Conservation (phyloP, 2,329 filamentous ascomycete species). For the Triangularia verruculosa region DNA sequence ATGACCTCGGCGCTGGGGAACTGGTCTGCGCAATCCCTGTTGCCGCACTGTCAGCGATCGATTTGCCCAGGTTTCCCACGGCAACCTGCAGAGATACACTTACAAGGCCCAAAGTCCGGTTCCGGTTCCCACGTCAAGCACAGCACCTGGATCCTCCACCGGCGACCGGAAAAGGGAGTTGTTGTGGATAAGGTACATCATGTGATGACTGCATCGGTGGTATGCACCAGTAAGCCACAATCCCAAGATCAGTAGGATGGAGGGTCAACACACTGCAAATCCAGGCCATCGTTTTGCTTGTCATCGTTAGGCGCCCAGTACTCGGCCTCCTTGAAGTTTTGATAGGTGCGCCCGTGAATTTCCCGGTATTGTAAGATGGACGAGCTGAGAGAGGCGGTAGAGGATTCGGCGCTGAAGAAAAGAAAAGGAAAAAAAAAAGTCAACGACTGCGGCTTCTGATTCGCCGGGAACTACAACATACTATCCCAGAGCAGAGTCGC, state of each 20-base stretch:
- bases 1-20: slow-evolving; percentile 35
- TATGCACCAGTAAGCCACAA: background rate
- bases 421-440: too few relatives aligned
- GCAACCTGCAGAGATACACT: slow-evolving; percentile 1
- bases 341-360: slow-evolving; percentile 19
- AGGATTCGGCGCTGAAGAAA: background rate
- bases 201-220: slow-evolving; percentile 18
- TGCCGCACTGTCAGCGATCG: background rate
- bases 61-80: background rate
- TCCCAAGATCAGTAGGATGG: background rate
- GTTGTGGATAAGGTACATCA: slow-evolving; percentile 13
- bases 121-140: slow-evolving; percentile 25
- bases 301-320: slow-evolving; percentile 19
- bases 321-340: slow-evolving; percentile 14
- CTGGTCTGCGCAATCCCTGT: slow-evolving; percentile 42
- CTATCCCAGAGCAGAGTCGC: slow-evolving; percentile 6
- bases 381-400: slow-evolving; percentile 5
- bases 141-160: slow-evolving; percentile 13
- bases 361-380: slow-evolving; percentile 20
- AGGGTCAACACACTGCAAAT: slow-evolving; percentile 26
- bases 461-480: background rate
- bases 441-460: background rate
- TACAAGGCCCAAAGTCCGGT: slow-evolving; percentile 24
- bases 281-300: slow-evolving; percentile 25
- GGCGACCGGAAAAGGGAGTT: slow-evolving; percentile 20